Percentiles rank a stretch among this genome's conserved stretches.
phyloP scores from a whole-genome alignment of 129 eudicot species.

The Dittrichia graveolens region DNA sequence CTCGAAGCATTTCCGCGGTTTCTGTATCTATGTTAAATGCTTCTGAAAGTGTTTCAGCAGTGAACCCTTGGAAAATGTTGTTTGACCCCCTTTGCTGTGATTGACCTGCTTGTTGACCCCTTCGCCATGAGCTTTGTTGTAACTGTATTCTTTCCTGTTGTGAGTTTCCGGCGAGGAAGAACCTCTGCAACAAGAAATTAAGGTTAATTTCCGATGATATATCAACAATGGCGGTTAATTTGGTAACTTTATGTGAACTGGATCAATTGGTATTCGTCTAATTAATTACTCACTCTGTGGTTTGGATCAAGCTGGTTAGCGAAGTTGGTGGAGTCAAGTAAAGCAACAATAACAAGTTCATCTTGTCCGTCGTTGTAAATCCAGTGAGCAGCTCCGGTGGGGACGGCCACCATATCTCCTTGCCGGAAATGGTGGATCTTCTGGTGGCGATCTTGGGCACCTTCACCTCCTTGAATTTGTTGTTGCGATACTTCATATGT shows the following conservation, averaged over 20 bases:
- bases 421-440: slow-evolving; percentile 33
- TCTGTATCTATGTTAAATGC: slow-evolving; percentile 49
- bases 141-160: slow-evolving; percentile 12
- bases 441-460: slow-evolving; percentile 42
- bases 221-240: not conserved
- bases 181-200: slow-evolving; percentile 20
- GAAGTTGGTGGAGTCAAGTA: slow-evolving; percentile 33
- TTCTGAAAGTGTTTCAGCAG: slow-evolving; percentile 34
- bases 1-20: slow-evolving; percentile 45
- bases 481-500: slow-evolving; percentile 48
- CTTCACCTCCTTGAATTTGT: slow-evolving; percentile 22
- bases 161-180: slow-evolving; percentile 37
- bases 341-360: slow-evolving; percentile 23
- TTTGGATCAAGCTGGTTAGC: slow-evolving; percentile 42
- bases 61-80: slow-evolving; percentile 63
- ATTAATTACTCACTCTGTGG: slow-evolving; percentile 25
- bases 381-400: slow-evolving; percentile 52
- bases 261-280: too few species aligned
- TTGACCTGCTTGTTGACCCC: slow-evolving; percentile 8
- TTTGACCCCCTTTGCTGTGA: slow-evolving; percentile 30
- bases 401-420: slow-evolving; percentile 43
- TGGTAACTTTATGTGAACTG: too few species aligned
- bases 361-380: slow-evolving; percentile 39
- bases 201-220: not conserved
- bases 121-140: slow-evolving; percentile 1